Base-by-base conservation (phyloP, 1,284 basidiomycete genomes). In the Puccinia polysora region DNA sequence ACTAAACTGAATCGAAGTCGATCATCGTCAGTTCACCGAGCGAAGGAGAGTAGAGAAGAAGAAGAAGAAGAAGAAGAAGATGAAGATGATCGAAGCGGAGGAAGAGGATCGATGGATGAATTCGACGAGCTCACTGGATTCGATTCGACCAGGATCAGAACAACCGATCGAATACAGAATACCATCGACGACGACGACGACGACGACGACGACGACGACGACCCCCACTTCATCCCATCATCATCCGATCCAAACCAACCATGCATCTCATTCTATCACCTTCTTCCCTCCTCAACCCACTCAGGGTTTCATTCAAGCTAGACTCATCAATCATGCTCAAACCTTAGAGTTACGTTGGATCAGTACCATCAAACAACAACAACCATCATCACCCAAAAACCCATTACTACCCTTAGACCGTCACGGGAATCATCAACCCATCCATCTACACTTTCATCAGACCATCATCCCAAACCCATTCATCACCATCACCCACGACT, bases 81-180 rank as follows among this genome's bases (percentile, higher is more conserved):
- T 40, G 20, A 47, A 6, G 43, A 45, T n/a, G n/a, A n/a, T n/a
- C n/a, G 32, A 4, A n/a, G 4, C 8, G 34, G 34, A 15, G 30
- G 30, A 38, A 34, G 47, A 36, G 10, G 43, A 63, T 40, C 25
- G 30, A 6, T n/a, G n/a, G 43, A 45, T 95, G 84, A 98, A 88
- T 81, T 91, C 91, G 82, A 98, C 93, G 81, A 98, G 93, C 86
- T 98, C 95, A 81, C 95, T 64, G 1, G 69, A 72, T 38, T 45
- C 25, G 15, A 50, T 72, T 23, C 40, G 69, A 36, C 69, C 69
- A 1, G 36, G 20, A 1, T 56, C 47, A 23, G 69, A 72, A 32
- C 6, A 49, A 20, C 20, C 59, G 10, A 47, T 72, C 38, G 60
- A 64, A 34, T 64, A 56, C 34, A 25, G 64, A 20, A 56, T 72